Base-by-base conservation (phyloP, 768 basidiomycete species). In the Tricholoma flavovirens region DNA sequence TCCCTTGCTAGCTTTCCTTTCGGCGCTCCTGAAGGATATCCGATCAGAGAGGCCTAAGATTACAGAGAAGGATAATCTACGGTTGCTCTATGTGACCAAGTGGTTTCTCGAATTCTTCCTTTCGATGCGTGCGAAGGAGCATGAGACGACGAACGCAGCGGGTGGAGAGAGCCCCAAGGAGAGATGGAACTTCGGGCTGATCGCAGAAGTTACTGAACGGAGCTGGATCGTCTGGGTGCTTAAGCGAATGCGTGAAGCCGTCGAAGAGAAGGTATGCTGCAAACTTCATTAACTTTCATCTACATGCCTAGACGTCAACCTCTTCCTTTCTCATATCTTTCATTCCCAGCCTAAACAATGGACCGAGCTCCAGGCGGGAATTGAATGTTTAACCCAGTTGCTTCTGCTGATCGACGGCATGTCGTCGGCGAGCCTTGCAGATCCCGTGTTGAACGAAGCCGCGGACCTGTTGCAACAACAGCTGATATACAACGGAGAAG, bases 41-140 rank as follows among this genome's bases (percentile, higher is more conserved):
- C 84, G 88, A 56, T 90, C 90, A 57, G 92, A 98, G 71, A 80
- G 94, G 45, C 80, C 88, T 53, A 94, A 95, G 71, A 85, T 99
- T 59, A 87, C 87, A n/a, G 93, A 97, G 66, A 92, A 93, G 63
- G 97, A 98, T 68, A 88, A 95, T 65, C 81, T 95, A 54, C 86
- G 97, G 6, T 77, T 97, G 22, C 78, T 98, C 40, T 92, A 83
- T 68, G 80, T 97, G 40, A 82, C 88, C 4, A 88, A 91, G 56
- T 98, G 96, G 88, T 88, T 96, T 65, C 81, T 97, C 35, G 87
- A 94, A 59, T 96, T 91, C 75, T 95, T 98, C 71, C 79, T 95
- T 10, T 70, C 80, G 38, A 71, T 77, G 67, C 72, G 75, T 7
- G 67, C 68, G 15, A 76, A 73, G 40, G 77, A 76, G 53, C 72